Evolutionary conservation across 768 basidiomycete species (phyloP).

Genomic region (Boletus pseudopeckii): DNA sequence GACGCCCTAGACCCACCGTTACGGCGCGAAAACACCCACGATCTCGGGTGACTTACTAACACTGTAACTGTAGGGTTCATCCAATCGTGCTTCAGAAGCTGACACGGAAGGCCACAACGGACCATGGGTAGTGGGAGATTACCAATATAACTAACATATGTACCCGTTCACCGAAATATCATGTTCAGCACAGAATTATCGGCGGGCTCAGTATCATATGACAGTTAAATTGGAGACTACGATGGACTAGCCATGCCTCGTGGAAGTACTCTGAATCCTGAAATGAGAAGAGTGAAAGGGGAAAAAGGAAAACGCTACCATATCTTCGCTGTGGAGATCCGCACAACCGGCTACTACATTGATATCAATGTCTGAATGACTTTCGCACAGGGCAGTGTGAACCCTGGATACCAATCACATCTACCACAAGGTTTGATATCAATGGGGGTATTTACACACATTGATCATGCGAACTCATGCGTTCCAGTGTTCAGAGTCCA

Average conservation of each 20-base stretch:
- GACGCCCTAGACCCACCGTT: neutral
- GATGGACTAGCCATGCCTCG: neutral
- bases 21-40: neutral
- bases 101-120: neutral
- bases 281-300: neutral
- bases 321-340: constrained; percentile 9
- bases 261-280: constrained; percentile 5
- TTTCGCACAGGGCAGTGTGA: constrained; percentile 11
- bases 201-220: neutral
- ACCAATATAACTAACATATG: neutral
- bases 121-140: neutral
- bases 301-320: neutral
- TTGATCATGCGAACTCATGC: constrained; percentile 8
- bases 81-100: neutral
- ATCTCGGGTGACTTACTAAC: neutral
- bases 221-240: neutral
- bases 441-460: constrained; percentile 17
- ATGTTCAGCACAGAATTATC: neutral
- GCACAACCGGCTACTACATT: constrained; percentile 2
- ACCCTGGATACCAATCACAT: constrained; percentile 1
- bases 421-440: constrained; percentile 17
- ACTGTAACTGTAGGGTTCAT: neutral
- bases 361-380: neutral
- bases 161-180: neutral
- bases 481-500: constrained; percentile 9